Conservation (phyloP, 192 early-diverging fungal genomes). For the Coemansia sp. region DNA sequence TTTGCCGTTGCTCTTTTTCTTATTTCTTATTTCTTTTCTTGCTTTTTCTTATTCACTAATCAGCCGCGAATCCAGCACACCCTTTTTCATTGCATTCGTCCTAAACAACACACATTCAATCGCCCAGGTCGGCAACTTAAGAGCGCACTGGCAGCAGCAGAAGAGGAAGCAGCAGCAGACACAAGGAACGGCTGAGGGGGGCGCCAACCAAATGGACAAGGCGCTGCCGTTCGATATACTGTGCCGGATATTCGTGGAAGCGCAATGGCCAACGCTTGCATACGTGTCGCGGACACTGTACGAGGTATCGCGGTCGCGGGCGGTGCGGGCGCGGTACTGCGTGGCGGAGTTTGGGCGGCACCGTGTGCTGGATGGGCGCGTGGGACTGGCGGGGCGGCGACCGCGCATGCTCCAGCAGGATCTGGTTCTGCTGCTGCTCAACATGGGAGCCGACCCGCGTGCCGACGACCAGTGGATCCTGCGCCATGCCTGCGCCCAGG, state of each 20-base stretch:
- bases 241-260: constrained; percentile 45
- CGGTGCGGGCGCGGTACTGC: constrained; percentile 44
- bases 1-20: too few species aligned
- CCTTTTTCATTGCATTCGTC: too few species aligned
- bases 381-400: constrained; percentile 36
- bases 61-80: too few species aligned
- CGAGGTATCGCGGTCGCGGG: constrained; percentile 32
- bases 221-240: constrained; percentile 51
- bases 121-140: neutral
- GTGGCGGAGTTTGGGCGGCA: constrained; percentile 43
- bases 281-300: constrained; percentile 35
- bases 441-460: constrained; percentile 49
- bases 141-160: neutral
- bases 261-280: constrained; percentile 53
- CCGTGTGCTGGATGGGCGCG: constrained; percentile 32
- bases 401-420: constrained; percentile 38
- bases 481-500: constrained; percentile 39
- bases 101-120: neutral
- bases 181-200: neutral
- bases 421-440: constrained; percentile 46
- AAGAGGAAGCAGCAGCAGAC: constrained; percentile 2
- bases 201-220: constrained; percentile 16
- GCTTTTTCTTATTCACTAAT: too few species aligned
- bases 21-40: too few species aligned
- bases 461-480: constrained; percentile 53